Evolutionary conservation across 345 rosid species (phyloP).

Genomic region (Arabis hirsuta): DNA sequence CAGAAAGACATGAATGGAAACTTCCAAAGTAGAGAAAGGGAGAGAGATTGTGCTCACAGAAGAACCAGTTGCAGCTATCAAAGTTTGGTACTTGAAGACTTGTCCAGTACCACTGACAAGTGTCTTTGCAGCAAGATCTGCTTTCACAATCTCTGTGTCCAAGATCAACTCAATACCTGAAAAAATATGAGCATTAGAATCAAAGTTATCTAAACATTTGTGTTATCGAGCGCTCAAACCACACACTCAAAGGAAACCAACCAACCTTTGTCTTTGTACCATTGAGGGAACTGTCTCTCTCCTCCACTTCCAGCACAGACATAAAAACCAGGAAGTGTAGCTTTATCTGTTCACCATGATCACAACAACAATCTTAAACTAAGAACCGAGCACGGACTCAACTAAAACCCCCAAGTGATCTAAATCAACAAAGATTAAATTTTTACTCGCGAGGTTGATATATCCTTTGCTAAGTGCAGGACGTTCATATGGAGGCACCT

Average conservation of each 20-base stretch:
- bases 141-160: constrained; percentile 78
- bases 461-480: constrained; percentile 97
- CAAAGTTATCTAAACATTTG: no score
- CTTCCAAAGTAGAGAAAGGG: background rate
- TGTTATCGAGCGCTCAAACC: no score
- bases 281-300: constrained; percentile 75
- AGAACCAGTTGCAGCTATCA: constrained; percentile 90
- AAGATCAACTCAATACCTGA: constrained; percentile 79
- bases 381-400: background rate
- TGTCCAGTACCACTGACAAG: constrained; percentile 68
- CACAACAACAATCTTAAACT: background rate
- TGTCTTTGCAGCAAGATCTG: constrained; percentile 73
- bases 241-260: background rate
- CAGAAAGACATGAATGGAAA: background rate
- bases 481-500: constrained; percentile 88
- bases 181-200: background rate
- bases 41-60: constrained; percentile 36
- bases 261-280: constrained; percentile 71
- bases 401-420: background rate
- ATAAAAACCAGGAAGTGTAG: constrained; percentile 70
- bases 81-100: constrained; percentile 64
- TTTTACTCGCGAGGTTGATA: constrained; percentile 59
- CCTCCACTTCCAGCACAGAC: constrained; percentile 93
- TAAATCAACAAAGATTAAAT: background rate
- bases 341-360: constrained; percentile 26